phyloP scores from a whole-genome alignment of 1,139 yeast species.

The Debaryomycetaceae sp. region DNA sequence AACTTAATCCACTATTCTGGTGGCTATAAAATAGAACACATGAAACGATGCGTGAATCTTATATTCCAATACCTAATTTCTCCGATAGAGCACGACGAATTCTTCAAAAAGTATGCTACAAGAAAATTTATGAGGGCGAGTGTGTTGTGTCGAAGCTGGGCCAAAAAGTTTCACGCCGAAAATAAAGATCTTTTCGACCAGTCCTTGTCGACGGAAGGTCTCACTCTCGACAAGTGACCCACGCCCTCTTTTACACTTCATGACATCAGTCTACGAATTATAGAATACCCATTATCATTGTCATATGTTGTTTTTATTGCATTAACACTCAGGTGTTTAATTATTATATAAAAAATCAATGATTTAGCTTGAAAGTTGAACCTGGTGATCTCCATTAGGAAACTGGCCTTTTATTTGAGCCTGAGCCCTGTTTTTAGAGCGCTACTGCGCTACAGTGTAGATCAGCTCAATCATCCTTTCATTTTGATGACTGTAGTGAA shows the following conservation, averaged over 20 bases:
- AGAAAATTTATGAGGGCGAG: slow-evolving; percentile 91
- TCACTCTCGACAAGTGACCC: slow-evolving; percentile 1
- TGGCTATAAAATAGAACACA: slow-evolving; percentile 74
- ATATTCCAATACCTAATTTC: slow-evolving; percentile 74
- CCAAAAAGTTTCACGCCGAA: slow-evolving; percentile 53
- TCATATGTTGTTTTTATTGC: not conserved
- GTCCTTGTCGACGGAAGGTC: slow-evolving; percentile 4
- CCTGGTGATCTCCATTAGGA: too few relatives aligned
- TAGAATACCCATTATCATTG: not conserved
- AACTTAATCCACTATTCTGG: slow-evolving; percentile 88
- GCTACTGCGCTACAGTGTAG: too few relatives aligned
- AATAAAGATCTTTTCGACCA: slow-evolving; percentile 23
- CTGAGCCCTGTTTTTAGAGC: too few relatives aligned
- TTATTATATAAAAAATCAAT: not conserved
- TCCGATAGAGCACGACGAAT: slow-evolving; percentile 90
- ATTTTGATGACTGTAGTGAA: too few relatives aligned
- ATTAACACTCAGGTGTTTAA: not conserved
- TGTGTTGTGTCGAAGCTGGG: slow-evolving; percentile 88
- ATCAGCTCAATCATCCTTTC: too few relatives aligned
- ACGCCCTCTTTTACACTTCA: not conserved
- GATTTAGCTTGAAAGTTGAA: not conserved
- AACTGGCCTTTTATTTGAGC: too few relatives aligned
- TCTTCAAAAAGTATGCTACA: slow-evolving; percentile 90
- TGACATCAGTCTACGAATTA: not conserved
- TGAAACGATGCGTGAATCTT: slow-evolving; percentile 68